phyloP scores from a whole-genome alignment of 148 eudicot genomes.

The Chenopodium quinoa region DNA sequence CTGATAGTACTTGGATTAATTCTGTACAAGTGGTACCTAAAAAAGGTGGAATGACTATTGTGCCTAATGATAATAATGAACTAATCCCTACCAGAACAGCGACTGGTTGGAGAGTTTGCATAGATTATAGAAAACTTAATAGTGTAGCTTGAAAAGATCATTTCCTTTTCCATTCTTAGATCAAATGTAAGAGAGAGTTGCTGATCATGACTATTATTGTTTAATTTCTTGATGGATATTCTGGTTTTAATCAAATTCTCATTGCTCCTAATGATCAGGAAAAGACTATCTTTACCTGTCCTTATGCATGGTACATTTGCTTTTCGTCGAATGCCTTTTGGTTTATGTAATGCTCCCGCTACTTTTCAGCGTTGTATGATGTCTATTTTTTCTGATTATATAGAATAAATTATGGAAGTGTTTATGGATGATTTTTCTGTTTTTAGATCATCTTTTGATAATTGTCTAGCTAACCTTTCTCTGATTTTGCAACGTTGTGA shows the following conservation, averaged over 20 bases:
- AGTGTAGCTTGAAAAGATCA: conserved; percentile 17
- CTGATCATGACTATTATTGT: not conserved
- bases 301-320: conserved; percentile 9
- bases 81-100: not conserved
- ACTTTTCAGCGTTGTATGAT: no score
- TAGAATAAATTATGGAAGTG: no score
- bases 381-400: no score
- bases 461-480: no score
- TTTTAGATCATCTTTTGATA: no score
- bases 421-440: no score
- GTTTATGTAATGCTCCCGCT: no score
- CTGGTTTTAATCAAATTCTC: conserved; percentile 9
- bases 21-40: not conserved
- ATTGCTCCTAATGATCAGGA: conserved; percentile 18
- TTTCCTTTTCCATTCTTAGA: conserved; percentile 23
- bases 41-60: not conserved
- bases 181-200: conserved; percentile 18
- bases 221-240: conserved; percentile 18
- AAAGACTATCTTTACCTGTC: conserved; percentile 13
- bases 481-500: no score
- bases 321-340: no score
- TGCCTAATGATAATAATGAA: not conserved
- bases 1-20: not conserved
- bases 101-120: conserved; percentile 16
- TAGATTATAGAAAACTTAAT: conserved; percentile 20